Conservation (phyloP, 2,329 filamentous ascomycete genomes). For the Apiospora koreana region DNA sequence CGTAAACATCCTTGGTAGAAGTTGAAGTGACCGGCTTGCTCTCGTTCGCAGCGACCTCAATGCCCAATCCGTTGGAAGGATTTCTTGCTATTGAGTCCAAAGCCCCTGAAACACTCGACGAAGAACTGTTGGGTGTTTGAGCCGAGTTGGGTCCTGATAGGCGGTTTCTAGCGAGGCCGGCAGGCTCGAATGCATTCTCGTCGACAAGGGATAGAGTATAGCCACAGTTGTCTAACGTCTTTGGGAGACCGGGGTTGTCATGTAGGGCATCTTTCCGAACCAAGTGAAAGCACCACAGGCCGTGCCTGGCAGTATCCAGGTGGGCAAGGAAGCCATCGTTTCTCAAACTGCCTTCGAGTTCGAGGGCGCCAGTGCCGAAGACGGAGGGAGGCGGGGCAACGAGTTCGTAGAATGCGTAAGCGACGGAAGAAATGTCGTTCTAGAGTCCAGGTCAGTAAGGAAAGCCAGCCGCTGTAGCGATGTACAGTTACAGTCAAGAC, state of each 20-base stretch:
- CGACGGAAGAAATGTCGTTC: constrained; percentile 59
- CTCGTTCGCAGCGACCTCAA: constrained; percentile 27
- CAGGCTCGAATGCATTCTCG: constrained; percentile 53
- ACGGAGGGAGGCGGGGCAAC: constrained; percentile 42
- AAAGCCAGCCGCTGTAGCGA: background rate
- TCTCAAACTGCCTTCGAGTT: constrained; percentile 53
- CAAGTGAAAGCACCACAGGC: constrained; percentile 58
- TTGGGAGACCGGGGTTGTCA: constrained; percentile 1
- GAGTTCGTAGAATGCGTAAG: constrained; percentile 57
- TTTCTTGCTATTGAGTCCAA: background rate
- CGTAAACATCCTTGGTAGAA: constrained; percentile 49
- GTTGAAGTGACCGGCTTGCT: constrained; percentile 35
- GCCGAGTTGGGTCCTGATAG: constrained; percentile 38
- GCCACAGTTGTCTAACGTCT: constrained; percentile 44
- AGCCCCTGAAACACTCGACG: constrained; percentile 39
- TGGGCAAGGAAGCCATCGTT: constrained; percentile 55
- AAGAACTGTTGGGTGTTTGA: constrained; percentile 49
- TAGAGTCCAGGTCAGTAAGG: constrained; percentile 26
- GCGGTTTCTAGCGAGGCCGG: constrained; percentile 47
- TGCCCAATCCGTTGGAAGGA: background rate
- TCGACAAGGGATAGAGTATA: constrained; percentile 46
- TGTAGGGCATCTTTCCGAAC: constrained; percentile 40
- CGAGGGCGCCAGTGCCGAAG: constrained; percentile 48
- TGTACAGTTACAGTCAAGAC: constrained; percentile 31
- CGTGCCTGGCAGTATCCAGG: constrained; percentile 50